These are phyloP conservation scores for Jatropha multifida DNA, from an alignment of 441 rosid species.

Conservation along the genomic window DNA sequence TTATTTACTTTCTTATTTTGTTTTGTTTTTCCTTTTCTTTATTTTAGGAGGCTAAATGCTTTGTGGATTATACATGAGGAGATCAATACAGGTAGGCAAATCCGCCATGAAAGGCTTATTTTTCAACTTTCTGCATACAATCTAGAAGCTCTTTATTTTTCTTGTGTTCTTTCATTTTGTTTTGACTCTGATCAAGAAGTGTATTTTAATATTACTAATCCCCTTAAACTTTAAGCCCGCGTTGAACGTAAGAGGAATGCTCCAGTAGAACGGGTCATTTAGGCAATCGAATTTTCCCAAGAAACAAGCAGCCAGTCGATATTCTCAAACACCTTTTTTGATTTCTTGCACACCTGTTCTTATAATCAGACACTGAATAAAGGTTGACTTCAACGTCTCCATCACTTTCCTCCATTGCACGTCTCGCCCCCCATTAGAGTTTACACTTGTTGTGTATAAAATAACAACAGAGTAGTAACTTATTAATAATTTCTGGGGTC, in stretches of 20 bases:
- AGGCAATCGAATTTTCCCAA: background rate
- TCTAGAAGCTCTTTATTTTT: conserved; percentile 1
- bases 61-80: too few relatives aligned
- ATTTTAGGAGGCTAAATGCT: background rate
- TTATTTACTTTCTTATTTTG: background rate
- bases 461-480: background rate
- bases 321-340: background rate
- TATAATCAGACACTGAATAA: background rate
- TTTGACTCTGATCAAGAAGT: background rate
- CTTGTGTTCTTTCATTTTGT: background rate
- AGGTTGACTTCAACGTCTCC: conserved; percentile 7
- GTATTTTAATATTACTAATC: background rate
- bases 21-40: background rate
- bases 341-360: background rate
- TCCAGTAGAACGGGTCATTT: conserved; percentile 2
- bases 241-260: background rate
- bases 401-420: conserved; percentile 16
- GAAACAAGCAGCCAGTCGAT: background rate
- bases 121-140: background rate
- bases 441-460: background rate
- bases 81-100: too few relatives aligned
- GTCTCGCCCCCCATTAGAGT: background rate
- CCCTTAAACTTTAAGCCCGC: background rate
- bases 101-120: background rate
- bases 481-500: background rate